Evolutionary conservation across 2,329 filamentous ascomycete species (phyloP).

Genomic region (Colletotrichum graminicola): DNA sequence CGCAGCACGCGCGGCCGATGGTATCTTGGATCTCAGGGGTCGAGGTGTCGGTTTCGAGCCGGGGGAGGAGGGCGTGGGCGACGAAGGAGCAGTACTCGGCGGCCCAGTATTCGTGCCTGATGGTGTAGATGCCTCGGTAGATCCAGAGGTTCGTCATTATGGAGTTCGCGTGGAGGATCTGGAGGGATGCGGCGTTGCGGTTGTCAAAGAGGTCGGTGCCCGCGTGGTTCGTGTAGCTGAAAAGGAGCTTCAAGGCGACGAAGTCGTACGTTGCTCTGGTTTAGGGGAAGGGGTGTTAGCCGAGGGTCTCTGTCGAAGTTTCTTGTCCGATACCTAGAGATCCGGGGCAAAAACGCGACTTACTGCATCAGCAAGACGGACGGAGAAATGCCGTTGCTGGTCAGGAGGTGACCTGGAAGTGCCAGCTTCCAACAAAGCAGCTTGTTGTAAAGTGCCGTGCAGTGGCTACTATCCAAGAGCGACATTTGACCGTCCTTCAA

Average conservation of each 20-base stretch:
- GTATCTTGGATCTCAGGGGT: neutral
- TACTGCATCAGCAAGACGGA: slow-evolving; percentile 22
- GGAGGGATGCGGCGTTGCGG: slow-evolving; percentile 59
- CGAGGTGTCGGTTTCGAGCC: neutral
- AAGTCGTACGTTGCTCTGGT: slow-evolving; percentile 27
- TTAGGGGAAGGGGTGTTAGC: neutral
- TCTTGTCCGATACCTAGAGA: neutral
- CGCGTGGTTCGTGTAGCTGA: slow-evolving; percentile 4
- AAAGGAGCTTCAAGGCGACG: slow-evolving; percentile 20
- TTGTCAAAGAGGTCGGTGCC: slow-evolving; percentile 44
- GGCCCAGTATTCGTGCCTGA: slow-evolving; percentile 45
- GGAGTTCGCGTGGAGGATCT: slow-evolving; percentile 51
- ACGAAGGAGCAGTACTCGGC: slow-evolving; percentile 23
- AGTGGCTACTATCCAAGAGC: neutral
- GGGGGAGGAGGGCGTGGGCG: slow-evolving; percentile 5
- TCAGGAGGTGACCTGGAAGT: slow-evolving; percentile 7
- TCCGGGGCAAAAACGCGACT: neutral
- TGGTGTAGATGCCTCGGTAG: slow-evolving; percentile 46
- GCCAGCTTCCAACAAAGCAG: slow-evolving; percentile 25
- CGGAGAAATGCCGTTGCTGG: slow-evolving; percentile 4
- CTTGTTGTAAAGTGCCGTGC: slow-evolving; percentile 26
- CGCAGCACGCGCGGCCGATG: slow-evolving; percentile 19
- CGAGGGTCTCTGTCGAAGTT: neutral
- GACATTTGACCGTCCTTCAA: neutral
- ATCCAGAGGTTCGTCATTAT: slow-evolving; percentile 44